Evolutionary conservation across 2,329 filamentous ascomycete species (phyloP).

Genomic region (Colletotrichum nymphaeae): DNA sequence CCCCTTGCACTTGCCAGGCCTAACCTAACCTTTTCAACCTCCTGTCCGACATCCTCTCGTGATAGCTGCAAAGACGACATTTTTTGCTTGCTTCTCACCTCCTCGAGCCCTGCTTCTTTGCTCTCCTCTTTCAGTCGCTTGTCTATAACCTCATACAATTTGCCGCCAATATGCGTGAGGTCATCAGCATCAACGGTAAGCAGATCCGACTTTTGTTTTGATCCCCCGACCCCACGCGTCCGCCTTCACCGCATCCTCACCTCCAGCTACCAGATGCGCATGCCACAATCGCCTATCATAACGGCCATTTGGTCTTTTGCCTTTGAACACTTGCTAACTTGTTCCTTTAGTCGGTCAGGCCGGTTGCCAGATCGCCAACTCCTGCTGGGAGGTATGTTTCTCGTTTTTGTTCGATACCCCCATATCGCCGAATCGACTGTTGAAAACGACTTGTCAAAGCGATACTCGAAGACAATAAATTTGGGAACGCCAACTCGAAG

Average conservation of each 20-base stretch:
- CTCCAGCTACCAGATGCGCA: slow-evolving; percentile 33
- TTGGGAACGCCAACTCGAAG: background rate
- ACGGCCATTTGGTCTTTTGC: slow-evolving; percentile 29
- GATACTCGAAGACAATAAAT: background rate
- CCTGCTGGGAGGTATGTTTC: slow-evolving; percentile 97
- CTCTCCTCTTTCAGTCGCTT: slow-evolving; percentile 38
- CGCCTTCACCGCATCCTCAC: slow-evolving; percentile 57
- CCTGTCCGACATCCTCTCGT: slow-evolving; percentile 32
- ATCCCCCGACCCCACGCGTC: slow-evolving; percentile 50
- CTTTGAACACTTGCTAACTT: slow-evolving; percentile 58
- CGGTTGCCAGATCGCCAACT: slow-evolving; percentile 99
- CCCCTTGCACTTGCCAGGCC: slow-evolving; percentile 25
- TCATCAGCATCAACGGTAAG: slow-evolving; percentile 99
- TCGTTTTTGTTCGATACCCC: slow-evolving; percentile 19
- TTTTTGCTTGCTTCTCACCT: slow-evolving; percentile 25
- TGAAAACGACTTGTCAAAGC: background rate
- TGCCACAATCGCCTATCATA: slow-evolving; percentile 37
- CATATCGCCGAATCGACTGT: slow-evolving; percentile 2
- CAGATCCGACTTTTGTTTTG: slow-evolving; percentile 42
- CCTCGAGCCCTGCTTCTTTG: slow-evolving; percentile 20
- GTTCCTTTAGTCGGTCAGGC: slow-evolving; percentile 90
- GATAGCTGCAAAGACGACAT: slow-evolving; percentile 34
- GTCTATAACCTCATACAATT: slow-evolving; percentile 31
- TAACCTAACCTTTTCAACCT: slow-evolving; percentile 34
- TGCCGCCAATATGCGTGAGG: slow-evolving; percentile 90